These are phyloP conservation scores for Mortierella sp. DNA, from an alignment of 371 early-diverging fungal genomes.

Conservation along the genomic window DNA sequence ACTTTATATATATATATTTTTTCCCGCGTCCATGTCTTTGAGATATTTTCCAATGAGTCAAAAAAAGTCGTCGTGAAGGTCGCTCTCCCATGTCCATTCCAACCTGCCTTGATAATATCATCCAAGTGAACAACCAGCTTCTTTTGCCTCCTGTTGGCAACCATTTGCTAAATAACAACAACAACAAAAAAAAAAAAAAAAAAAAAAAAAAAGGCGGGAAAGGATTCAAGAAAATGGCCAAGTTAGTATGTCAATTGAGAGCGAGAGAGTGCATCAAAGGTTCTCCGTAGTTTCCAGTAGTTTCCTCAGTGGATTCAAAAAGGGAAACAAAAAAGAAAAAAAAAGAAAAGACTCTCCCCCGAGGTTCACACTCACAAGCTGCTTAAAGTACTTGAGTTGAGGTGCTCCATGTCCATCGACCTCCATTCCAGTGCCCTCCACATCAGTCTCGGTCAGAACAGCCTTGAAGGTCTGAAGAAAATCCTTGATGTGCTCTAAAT, in stretches of 20 bases:
- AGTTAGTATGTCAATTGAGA: neutral
- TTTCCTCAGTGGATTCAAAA: neutral
- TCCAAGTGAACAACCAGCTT: constrained; percentile 68
- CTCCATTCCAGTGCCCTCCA: constrained; percentile 56
- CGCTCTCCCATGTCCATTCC: neutral
- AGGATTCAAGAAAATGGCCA: neutral
- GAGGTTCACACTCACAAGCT: constrained; percentile 39
- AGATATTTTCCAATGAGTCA: neutral
- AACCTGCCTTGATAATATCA: constrained; percentile 65
- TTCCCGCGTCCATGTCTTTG: neutral
- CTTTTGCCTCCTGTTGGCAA: constrained; percentile 68
- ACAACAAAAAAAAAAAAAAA: neutral
- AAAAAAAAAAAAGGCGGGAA: too few relatives aligned
- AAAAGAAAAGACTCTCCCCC: too few relatives aligned
- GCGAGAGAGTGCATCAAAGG: neutral
- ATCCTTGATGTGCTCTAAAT: constrained; percentile 50
- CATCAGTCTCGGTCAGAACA: constrained; percentile 54
- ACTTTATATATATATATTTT: neutral
- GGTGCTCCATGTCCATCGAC: constrained; percentile 55
- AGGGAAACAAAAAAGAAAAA: neutral
- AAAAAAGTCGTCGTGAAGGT: neutral
- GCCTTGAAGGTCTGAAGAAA: constrained; percentile 55
- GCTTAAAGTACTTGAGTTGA: constrained; percentile 56
- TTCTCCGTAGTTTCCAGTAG: too few relatives aligned
- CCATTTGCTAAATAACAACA: constrained; percentile 61